Evolutionary conservation across 768 basidiomycete genomes (phyloP).

Genomic region (Rhizopogon roseolus): DNA sequence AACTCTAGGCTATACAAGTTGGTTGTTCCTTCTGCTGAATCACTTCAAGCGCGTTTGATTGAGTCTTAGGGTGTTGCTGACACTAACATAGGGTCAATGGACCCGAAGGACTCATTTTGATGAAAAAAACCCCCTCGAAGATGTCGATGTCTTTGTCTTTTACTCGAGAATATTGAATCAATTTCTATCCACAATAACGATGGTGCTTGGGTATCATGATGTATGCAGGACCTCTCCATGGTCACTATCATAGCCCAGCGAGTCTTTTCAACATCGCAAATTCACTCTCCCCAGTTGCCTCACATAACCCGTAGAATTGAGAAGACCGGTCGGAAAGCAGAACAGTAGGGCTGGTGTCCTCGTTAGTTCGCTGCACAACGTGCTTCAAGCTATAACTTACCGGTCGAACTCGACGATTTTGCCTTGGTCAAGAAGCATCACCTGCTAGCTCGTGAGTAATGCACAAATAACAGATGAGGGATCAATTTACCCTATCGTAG

Average conservation of each 20-base stretch:
- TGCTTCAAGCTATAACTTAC: slow-evolving; percentile 20
- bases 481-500: slow-evolving; percentile 66
- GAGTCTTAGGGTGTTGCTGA: too few relatives aligned
- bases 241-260: slow-evolving; percentile 35
- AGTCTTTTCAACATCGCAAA: slow-evolving; percentile 65
- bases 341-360: slow-evolving; percentile 38
- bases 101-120: too few relatives aligned
- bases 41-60: too few relatives aligned
- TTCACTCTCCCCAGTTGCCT: slow-evolving; percentile 69
- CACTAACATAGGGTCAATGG: too few relatives aligned
- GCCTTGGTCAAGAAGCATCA: slow-evolving; percentile 76
- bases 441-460: slow-evolving; percentile 33
- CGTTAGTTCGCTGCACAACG: neutral
- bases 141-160: too few relatives aligned
- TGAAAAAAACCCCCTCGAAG: too few relatives aligned
- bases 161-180: too few relatives aligned
- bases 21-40: too few relatives aligned
- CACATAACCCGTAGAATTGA: slow-evolving; percentile 64
- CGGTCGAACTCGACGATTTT: slow-evolving; percentile 73
- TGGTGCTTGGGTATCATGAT: neutral
- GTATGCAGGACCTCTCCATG: neutral
- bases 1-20: too few relatives aligned
- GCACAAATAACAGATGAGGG: neutral
- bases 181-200: too few relatives aligned
- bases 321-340: slow-evolving; percentile 54